Evolutionary conservation across 1,284 basidiomycete genomes (phyloP).

Genomic region (Austropuccinia psidii): DNA sequence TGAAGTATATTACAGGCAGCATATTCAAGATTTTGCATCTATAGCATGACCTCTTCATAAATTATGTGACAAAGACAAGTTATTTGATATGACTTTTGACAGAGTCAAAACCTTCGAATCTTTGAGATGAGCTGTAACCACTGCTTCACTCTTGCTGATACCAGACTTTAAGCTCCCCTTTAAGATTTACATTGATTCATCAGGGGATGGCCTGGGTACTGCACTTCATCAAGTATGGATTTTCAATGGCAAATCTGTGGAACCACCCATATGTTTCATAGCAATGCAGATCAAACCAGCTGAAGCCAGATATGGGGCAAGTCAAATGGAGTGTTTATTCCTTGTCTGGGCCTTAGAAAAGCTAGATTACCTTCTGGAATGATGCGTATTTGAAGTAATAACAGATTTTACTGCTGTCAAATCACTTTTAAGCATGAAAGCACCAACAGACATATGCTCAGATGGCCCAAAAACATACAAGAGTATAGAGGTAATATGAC

Average conservation of each 20-base stretch:
- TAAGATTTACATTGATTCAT: slow-evolving; percentile 5
- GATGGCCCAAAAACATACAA: neutral
- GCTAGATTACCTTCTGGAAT: neutral
- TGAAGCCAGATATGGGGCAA: slow-evolving; percentile 3
- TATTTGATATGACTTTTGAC: too few relatives aligned
- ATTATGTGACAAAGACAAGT: too few relatives aligned
- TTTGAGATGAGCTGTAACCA: too few relatives aligned
- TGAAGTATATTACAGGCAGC: too few relatives aligned
- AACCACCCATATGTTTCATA: neutral
- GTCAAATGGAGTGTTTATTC: neutral
- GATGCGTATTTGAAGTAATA: neutral
- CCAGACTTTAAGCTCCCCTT: neutral
- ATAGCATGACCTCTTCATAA: too few relatives aligned
- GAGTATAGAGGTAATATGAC: neutral
- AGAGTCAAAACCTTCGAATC: too few relatives aligned
- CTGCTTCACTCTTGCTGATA: neutral
- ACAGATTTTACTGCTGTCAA: neutral
- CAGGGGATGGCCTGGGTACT: slow-evolving; percentile 4
- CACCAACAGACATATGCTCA: neutral
- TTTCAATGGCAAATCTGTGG: neutral
- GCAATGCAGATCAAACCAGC: neutral
- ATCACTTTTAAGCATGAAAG: neutral
- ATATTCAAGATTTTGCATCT: too few relatives aligned
- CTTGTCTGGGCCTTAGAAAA: slow-evolving; percentile 22
- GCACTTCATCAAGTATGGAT: slow-evolving; percentile 16